Base-by-base conservation (phyloP, 1,139 yeast genomes). In the Yamadazyma pseudoaaseri region DNA sequence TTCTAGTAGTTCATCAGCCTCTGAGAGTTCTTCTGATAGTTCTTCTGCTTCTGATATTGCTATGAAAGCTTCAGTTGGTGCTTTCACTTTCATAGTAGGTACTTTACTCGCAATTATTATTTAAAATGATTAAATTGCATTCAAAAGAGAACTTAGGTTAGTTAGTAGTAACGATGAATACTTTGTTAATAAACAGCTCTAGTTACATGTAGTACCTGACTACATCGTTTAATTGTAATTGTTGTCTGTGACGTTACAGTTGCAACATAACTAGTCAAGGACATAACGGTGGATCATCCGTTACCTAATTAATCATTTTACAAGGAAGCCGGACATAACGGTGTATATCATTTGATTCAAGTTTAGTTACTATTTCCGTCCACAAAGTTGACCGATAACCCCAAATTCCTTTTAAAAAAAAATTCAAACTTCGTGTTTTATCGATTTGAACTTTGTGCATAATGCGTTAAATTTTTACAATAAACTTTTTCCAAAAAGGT, bases 1-100 rank as follows among this genome's bases (percentile, higher is more conserved):
- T 9, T 6, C 10, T 22, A 29, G 16, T 18, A 14, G 14, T 11
- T 27, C 28, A 6, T 14, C 15, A 11, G 37, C 54, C 24, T 53
- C 33, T 34, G 45, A 55, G 26, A 44, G 47, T 16, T 31, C 56
- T n/a, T 39, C 48, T 25, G 56, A 32, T 33, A 55, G 43, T 29
- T 47, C 41, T 11, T 31, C 41, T 23, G 42, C 62, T 23, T 45
- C 52, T 36, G 49, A 50, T 41, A 54, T 64, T 5, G 45, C 38
- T 18, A 14, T 21, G 4, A 26, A 37, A 14, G 16, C 38, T 2
- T 30, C 41, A 3, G 36, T 31, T 6, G 42, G 48, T 3, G 22
- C 38, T 7, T 26, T 38, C 9, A 33, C 44, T 6, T 11, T 43
- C 8, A 16, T 37, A n/a, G 31, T 41, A 3, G 45, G 44, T 9